Evolutionary conservation across 2,329 filamentous ascomycete species (phyloP).

Genomic region (Alternaria solani): DNA sequence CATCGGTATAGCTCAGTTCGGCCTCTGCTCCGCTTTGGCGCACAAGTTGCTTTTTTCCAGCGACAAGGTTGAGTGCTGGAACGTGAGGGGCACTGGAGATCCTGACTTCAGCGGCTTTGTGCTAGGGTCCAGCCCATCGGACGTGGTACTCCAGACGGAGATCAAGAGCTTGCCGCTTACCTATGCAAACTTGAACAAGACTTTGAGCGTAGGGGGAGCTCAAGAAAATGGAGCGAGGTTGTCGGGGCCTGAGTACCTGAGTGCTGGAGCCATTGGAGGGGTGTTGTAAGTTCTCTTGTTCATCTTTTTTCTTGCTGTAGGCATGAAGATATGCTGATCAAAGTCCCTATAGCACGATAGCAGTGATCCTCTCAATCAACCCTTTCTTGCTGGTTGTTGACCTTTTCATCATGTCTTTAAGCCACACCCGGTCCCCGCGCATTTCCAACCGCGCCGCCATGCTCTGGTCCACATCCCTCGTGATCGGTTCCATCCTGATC

Average conservation of each 20-base stretch:
- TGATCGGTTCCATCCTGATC: not conserved
- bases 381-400: not conserved
- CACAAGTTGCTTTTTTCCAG: not conserved
- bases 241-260: not conserved
- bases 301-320: not conserved
- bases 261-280: not conserved
- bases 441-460: slow-evolving; percentile 6
- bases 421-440: not conserved
- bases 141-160: not conserved
- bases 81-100: not conserved
- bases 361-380: not conserved
- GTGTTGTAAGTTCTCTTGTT: not conserved
- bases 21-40: slow-evolving; percentile 3
- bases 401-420: not conserved
- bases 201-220: not conserved
- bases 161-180: not conserved
- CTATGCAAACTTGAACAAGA: slow-evolving; percentile 5
- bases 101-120: not conserved
- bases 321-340: not conserved
- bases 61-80: slow-evolving; percentile 1
- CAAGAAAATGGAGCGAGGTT: not conserved
- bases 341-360: not conserved
- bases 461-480: not conserved
- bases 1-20: slow-evolving; percentile 4
- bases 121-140: not conserved